Conservation (phyloP, 2,329 filamentous ascomycete genomes). For the Capronia americana region DNA sequence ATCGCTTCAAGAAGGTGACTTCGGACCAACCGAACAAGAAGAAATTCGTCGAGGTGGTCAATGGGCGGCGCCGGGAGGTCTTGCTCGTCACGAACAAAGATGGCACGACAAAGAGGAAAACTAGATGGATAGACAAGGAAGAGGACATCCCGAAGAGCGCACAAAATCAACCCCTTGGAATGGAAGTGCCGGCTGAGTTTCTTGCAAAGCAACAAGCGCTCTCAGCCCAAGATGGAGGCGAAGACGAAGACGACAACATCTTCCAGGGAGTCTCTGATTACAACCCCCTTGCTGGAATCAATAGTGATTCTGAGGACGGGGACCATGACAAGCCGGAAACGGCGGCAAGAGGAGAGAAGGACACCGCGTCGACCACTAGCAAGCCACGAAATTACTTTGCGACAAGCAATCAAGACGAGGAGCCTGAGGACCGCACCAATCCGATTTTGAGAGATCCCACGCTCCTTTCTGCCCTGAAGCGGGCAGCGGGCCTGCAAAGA, state of each 20-base stretch:
- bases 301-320: constrained; percentile 56
- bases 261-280: constrained; percentile 67
- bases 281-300: constrained; percentile 62
- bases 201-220: constrained; percentile 45
- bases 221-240: constrained; percentile 44
- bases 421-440: constrained; percentile 48
- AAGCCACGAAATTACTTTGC: constrained; percentile 57
- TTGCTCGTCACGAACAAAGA: constrained; percentile 65
- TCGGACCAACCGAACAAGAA: constrained; percentile 46
- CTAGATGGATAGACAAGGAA: constrained; percentile 57
- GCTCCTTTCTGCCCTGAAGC: constrained; percentile 82
- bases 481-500: constrained; percentile 70
- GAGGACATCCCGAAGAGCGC: constrained; percentile 45
- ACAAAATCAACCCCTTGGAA: constrained; percentile 56
- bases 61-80: constrained; percentile 61
- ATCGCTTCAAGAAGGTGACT: constrained; percentile 62
- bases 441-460: constrained; percentile 66
- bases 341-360: constrained; percentile 30
- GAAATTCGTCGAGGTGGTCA: constrained; percentile 61
- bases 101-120: constrained; percentile 67
- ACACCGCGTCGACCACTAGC: constrained; percentile 21
- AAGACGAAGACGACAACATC: constrained; percentile 65
- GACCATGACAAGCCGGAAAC: constrained; percentile 40
- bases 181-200: constrained; percentile 56
- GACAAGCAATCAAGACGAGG: constrained; percentile 58